These are phyloP conservation scores for Misopates orontium DNA, from an alignment of 257 asterid species.

Conservation along the genomic window DNA sequence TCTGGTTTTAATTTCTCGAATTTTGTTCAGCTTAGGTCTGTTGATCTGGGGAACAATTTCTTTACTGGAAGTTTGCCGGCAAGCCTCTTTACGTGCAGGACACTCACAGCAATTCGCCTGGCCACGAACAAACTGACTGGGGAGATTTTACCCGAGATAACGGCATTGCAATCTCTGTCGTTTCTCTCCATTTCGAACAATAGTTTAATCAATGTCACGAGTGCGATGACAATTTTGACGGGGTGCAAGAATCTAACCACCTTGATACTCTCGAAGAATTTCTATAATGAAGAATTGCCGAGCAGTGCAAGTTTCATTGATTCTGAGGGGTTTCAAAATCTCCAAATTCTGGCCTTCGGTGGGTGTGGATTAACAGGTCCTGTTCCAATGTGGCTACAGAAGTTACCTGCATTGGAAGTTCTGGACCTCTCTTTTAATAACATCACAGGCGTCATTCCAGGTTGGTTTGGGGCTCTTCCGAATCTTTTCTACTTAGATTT, in stretches of 20 bases:
- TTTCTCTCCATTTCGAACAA: conserved; percentile 88
- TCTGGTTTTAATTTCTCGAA: conserved; percentile 71
- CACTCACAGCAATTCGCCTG: conserved; percentile 72
- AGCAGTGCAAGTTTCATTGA: conserved; percentile 41
- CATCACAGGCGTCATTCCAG: conserved; percentile 66
- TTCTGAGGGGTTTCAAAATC: conserved; percentile 51
- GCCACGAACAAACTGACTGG: conserved; percentile 68
- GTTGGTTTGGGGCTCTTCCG: conserved; percentile 67
- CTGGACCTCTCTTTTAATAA: conserved; percentile 69
- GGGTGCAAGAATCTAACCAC: conserved; percentile 76
- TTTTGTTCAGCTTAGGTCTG: conserved; percentile 46
- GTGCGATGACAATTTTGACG: conserved; percentile 61
- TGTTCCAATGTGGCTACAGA: conserved; percentile 66
- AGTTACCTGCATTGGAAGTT: conserved; percentile 59
- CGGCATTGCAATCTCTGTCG: conserved; percentile 60
- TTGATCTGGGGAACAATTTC: conserved; percentile 80
- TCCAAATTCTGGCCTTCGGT: conserved; percentile 72
- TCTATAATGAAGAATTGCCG: conserved; percentile 63
- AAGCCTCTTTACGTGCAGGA: conserved; percentile 71
- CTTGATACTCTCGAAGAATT: conserved; percentile 67
- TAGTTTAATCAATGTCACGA: conserved; percentile 63
- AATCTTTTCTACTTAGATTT: conserved; percentile 87
- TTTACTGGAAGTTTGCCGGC: conserved; percentile 67
- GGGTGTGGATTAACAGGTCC: conserved; percentile 71
- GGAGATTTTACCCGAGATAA: conserved; percentile 58